These are phyloP conservation scores for Diphasiastrum complanatum DNA, from an alignment of 83 land plant genomes.

Conservation along the genomic window DNA sequence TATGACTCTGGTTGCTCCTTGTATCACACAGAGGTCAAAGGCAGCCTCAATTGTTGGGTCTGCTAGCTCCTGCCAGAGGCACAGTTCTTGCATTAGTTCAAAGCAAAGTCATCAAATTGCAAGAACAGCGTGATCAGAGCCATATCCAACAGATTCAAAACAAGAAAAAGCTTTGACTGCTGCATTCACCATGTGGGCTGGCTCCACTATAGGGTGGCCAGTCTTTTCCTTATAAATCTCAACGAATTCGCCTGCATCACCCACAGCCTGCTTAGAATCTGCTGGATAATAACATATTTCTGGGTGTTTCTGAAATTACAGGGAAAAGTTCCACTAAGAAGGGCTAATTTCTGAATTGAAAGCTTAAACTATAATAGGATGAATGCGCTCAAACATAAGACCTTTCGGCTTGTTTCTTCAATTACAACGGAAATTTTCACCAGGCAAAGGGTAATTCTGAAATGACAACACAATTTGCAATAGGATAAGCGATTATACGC, in stretches of 20 bases:
- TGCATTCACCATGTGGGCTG: constrained; percentile 35
- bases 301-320: too few relatives aligned
- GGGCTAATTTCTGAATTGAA: too few relatives aligned
- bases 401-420: too few relatives aligned
- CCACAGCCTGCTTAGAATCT: too few relatives aligned
- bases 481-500: background rate
- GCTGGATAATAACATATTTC: too few relatives aligned
- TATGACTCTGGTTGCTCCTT: constrained; percentile 73
- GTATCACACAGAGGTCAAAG: constrained; percentile 55
- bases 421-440: too few relatives aligned
- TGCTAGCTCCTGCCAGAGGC: constrained; percentile 77
- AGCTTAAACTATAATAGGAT: too few relatives aligned
- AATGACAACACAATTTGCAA: background rate
- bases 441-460: background rate
- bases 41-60: constrained; percentile 71
- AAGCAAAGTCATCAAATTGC: too few relatives aligned
- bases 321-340: too few relatives aligned
- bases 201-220: constrained; percentile 32
- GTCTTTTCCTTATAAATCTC: constrained; percentile 27
- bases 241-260: constrained; percentile 28
- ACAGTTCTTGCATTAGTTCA: too few relatives aligned
- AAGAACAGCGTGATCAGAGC: too few relatives aligned
- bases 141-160: background rate
- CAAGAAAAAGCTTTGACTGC: background rate
- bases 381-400: too few relatives aligned